These are phyloP conservation scores for Geranium brycei DNA, from an alignment of 345 rosid species.

Conservation along the genomic window DNA sequence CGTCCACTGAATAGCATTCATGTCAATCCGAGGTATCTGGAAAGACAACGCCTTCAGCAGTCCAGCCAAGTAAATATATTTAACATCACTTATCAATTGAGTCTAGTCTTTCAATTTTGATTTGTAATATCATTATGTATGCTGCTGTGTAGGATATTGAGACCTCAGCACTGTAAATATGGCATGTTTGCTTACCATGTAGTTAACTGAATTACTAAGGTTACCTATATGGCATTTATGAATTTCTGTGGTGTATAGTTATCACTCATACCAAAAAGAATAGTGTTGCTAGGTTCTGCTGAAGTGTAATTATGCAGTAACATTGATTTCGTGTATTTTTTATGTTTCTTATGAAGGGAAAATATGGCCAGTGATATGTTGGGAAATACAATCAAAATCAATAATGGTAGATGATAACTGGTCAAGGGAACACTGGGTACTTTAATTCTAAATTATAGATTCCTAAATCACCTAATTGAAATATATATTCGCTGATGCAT, in stretches of 20 bases:
- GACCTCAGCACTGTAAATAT: not conserved
- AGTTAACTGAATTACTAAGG: not conserved
- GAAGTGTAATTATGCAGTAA: too few species aligned
- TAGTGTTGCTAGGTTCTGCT: too few species aligned
- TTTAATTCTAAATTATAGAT: too few species aligned
- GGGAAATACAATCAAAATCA: too few species aligned
- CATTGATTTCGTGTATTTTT: too few species aligned
- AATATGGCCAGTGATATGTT: too few species aligned
- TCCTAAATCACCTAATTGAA: not conserved
- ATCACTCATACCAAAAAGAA: too few species aligned
- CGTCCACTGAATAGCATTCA: conserved; percentile 84
- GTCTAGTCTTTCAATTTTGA: conserved; percentile 2
- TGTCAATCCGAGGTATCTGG: conserved; percentile 92
- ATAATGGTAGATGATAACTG: not conserved
- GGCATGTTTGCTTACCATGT: not conserved
- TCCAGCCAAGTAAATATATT: conserved; percentile 54
- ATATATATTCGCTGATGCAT: not conserved
- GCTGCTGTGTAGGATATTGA: not conserved
- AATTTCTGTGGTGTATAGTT: too few species aligned
- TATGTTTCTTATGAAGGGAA: too few species aligned
- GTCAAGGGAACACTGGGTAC: not conserved
- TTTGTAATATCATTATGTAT: not conserved
- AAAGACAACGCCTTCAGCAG: conserved; percentile 52
- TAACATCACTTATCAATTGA: not conserved
- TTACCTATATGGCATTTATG: not conserved